Evolutionary conservation across 1,284 basidiomycete genomes (phyloP).

Genomic region (Farysia itapuensis): DNA sequence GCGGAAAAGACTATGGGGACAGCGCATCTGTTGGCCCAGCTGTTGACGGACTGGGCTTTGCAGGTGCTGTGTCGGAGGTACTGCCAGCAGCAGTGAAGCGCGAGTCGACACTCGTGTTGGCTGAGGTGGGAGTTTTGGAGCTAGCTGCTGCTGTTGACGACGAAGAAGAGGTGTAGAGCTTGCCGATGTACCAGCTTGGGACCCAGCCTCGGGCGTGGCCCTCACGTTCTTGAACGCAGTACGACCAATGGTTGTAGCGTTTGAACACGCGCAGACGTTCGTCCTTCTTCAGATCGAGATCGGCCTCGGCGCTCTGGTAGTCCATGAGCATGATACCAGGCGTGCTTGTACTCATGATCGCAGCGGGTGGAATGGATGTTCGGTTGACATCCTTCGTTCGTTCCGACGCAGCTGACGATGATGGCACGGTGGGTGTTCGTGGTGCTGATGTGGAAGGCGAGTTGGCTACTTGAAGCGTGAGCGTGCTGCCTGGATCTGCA

Average conservation of each 20-base stretch:
- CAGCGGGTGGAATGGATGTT: constrained; percentile 75
- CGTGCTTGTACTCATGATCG: constrained; percentile 90
- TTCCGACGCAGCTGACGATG: background rate
- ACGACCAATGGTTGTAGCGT: constrained; percentile 93
- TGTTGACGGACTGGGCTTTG: too few species aligned
- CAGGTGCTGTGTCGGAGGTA: too few species aligned
- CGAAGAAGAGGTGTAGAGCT: constrained; percentile 16
- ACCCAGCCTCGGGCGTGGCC: constrained; percentile 53
- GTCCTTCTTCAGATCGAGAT: constrained; percentile 80
- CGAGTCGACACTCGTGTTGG: too few species aligned
- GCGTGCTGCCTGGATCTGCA: constrained; percentile 4
- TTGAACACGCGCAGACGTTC: constrained; percentile 90
- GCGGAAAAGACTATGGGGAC: too few species aligned
- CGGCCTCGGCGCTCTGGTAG: constrained; percentile 79
- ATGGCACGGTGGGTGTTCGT: constrained; percentile 23
- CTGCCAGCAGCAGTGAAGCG: too few species aligned
- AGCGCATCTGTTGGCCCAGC: too few species aligned
- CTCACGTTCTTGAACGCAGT: constrained; percentile 62
- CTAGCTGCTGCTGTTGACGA: background rate
- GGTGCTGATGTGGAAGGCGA: constrained; percentile 17
- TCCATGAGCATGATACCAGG: constrained; percentile 93
- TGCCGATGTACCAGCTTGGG: constrained; percentile 55
- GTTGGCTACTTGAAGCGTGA: too few species aligned
- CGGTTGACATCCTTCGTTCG: constrained; percentile 14
- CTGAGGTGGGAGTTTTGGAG: background rate